Base-by-base conservation (phyloP, 2,329 filamentous ascomycete species). In the Talaromyces piceae region DNA sequence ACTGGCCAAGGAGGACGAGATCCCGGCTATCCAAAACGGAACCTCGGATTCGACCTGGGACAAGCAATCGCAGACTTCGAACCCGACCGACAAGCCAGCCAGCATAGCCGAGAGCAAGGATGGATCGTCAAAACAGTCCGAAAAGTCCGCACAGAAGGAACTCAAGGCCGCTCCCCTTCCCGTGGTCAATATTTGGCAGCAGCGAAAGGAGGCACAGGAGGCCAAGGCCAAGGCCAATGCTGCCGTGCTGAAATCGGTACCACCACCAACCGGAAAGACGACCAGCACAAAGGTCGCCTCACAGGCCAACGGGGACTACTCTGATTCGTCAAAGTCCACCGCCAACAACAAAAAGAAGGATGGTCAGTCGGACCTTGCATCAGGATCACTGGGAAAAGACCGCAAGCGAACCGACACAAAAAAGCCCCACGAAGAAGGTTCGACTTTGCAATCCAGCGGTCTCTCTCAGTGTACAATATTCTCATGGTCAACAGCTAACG, bases 161-260 rank as follows among this genome's bases (percentile, higher is more conserved):
- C 75, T 95, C 39, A 84, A 86, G 44, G 88, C 93, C 54, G 91
- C 91, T 16, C 86, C 89, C 26, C 77, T 87, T 41, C 93, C 93
- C 0, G 69, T 82, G 1, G 86, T 96, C 52, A 98, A 98, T 67
- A 75, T 91, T 56, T 98, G 93, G 91, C 80, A 84, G 56, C 82
- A 91, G 69, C 81, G 91, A 51, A 84, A 79, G 60, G 84, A 89
- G 61, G 83, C 82, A 59, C 73, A 77, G 55, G 69, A 77, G n/a
- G 71, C 75, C 33, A 78, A 77, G 63, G 60, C 63, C 47, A 78
- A 76, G 61, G 66, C 68, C 6, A 61, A 54, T 45, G 59, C 59
- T 37, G 53, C 58, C 30, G 52, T 59, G 6, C 54, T 63, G 16
- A 67, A 66, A 53, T 52, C 61, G n/a, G 48, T 57, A 30, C 28